Percentiles rank a stretch among this genome's conserved stretches.
These are phyloP conservation scores for Ophiosphaerella korrae DNA, from an alignment of 2,329 filamentous ascomycete species.

Conservation along the genomic window DNA sequence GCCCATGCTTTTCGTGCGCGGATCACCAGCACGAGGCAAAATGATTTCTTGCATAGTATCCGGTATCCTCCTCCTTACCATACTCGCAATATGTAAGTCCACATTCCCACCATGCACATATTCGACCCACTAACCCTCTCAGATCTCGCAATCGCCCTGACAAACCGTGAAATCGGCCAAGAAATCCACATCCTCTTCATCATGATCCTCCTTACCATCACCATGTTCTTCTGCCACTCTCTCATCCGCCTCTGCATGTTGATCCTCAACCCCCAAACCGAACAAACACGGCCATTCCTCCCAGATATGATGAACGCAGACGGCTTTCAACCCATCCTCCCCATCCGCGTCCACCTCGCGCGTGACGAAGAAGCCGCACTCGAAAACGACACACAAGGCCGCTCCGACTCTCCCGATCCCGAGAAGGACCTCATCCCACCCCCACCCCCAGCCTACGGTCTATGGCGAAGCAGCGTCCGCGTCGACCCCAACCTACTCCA, in stretches of 20 bases:
- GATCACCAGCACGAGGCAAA: constrained; percentile 38
- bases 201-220: constrained; percentile 73
- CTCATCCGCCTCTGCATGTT: constrained; percentile 75
- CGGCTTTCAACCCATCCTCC: constrained; percentile 72
- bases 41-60: constrained; percentile 63
- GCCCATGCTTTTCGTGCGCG: constrained; percentile 26
- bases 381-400: constrained; percentile 17
- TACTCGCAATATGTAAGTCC: constrained; percentile 70
- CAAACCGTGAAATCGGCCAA: constrained; percentile 65
- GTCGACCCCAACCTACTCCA: constrained; percentile 81
- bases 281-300: constrained; percentile 37
- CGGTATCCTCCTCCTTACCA: constrained; percentile 63
- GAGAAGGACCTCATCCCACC: constrained; percentile 29
- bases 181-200: constrained; percentile 83
- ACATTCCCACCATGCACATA: constrained; percentile 3
- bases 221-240: constrained; percentile 81
- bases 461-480: constrained; percentile 81
- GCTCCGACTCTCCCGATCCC: constrained; percentile 2
- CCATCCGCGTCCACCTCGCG: constrained; percentile 77
- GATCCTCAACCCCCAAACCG: constrained; percentile 54
- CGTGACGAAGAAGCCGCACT: constrained; percentile 71
- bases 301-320: constrained; percentile 60
- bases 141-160: constrained; percentile 77
- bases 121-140: constrained; percentile 3
- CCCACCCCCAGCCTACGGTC: constrained; percentile 79